A percentile compares a stretch with the other conserved stretches of the same genome.
Evolutionary conservation across 2,329 filamentous ascomycete genomes (phyloP).

Genomic region (Botrytis sinoallii): DNA sequence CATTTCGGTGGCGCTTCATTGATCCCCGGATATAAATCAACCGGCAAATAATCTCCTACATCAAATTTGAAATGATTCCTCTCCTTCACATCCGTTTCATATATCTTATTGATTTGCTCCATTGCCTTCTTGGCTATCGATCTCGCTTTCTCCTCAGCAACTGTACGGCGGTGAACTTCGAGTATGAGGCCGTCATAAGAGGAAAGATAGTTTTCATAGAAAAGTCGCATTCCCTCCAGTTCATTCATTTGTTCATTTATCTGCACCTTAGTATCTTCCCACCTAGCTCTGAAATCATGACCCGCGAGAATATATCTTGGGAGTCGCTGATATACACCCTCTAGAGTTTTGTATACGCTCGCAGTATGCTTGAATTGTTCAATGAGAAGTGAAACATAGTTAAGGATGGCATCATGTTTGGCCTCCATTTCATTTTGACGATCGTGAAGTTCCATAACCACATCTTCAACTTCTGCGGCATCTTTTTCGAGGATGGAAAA

Average conservation of each 20-base stretch:
- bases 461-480: constrained; percentile 62
- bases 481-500: constrained; percentile 75
- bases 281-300: constrained; percentile 60
- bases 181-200: constrained; percentile 83
- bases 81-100: constrained; percentile 67
- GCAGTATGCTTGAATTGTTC: constrained; percentile 56
- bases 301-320: constrained; percentile 63
- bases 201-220: constrained; percentile 82
- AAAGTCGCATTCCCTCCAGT: constrained; percentile 71
- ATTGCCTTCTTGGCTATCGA: constrained; percentile 74
- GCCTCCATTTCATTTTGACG: constrained; percentile 74
- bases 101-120: constrained; percentile 71
- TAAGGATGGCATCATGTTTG: constrained; percentile 60
- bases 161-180: constrained; percentile 73
- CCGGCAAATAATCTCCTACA: constrained; percentile 81
- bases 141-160: constrained; percentile 70
- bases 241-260: constrained; percentile 70
- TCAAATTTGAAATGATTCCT: constrained; percentile 77
- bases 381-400: constrained; percentile 57
- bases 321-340: constrained; percentile 64
- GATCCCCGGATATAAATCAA: constrained; percentile 82
- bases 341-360: constrained; percentile 62
- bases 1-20: constrained; percentile 43
- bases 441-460: constrained; percentile 69
- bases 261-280: constrained; percentile 70